phyloP scores from a whole-genome alignment of 1,284 basidiomycete species.

The Gastroboletus turbinatus region DNA sequence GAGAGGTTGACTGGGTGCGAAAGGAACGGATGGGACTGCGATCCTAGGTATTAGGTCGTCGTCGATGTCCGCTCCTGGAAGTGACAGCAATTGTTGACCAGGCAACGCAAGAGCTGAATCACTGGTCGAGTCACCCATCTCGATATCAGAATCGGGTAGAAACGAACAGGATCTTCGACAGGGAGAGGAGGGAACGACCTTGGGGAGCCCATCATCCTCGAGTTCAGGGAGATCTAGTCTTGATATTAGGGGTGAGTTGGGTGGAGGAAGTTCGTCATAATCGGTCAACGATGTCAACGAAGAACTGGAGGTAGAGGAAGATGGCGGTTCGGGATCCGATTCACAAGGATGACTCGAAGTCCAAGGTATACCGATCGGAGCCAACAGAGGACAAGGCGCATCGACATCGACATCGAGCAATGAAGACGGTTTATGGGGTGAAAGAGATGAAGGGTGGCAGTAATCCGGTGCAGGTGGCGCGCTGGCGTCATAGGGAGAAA shows the following conservation, averaged over 20 bases:
- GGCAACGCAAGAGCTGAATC: conserved; percentile 15
- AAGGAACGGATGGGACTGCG: conserved; percentile 14
- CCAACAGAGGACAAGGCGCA: conserved; percentile 14
- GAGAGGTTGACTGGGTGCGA: conserved; percentile 25
- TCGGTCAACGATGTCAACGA: conserved; percentile 26
- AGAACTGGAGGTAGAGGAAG: conserved; percentile 9
- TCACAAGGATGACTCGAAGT: conserved; percentile 5
- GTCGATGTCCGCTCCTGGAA: conserved; percentile 41
- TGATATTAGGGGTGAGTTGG: conserved; percentile 32
- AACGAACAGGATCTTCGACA: conserved; percentile 30
- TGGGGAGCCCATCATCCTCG: conserved; percentile 28
- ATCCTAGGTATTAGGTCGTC: conserved; percentile 34
- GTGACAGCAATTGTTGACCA: conserved; percentile 30
- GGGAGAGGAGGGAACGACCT: conserved; percentile 35
- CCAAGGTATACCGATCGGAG: conserved; percentile 26
- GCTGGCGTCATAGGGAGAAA: conserved; percentile 15
- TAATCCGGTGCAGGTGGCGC: conserved; percentile 16
- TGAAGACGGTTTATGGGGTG: conserved; percentile 21
- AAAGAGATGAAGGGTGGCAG: conserved; percentile 13
- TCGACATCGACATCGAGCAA: conserved; percentile 29
- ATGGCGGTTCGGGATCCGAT: conserved; percentile 18
- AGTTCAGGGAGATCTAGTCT: conserved; percentile 33
- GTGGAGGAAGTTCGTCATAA: conserved; percentile 22
- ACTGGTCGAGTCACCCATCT: conserved; percentile 13
- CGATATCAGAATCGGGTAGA: conserved; percentile 35